phyloP scores from a whole-genome alignment of 306 rosid genomes.

The Calophaca sinica region DNA sequence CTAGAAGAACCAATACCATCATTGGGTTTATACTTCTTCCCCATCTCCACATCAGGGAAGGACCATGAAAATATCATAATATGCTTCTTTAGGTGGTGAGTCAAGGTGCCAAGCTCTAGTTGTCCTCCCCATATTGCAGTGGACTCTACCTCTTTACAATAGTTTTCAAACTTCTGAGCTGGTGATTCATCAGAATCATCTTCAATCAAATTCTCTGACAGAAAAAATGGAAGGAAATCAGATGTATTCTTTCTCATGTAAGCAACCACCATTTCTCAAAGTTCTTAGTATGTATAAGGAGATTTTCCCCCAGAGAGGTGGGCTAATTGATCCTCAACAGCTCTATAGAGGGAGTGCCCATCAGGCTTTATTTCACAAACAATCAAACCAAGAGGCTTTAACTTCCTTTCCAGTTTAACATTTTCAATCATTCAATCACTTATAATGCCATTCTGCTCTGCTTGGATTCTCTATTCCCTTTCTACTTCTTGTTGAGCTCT shows the following conservation, averaged over 20 bases:
- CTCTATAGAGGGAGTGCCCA: conserved; percentile 95
- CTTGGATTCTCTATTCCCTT: conserved; percentile 87
- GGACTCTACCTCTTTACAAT: conserved; percentile 87
- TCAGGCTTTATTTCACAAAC: conserved; percentile 88
- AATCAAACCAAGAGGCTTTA: conserved; percentile 80
- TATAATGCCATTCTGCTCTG: conserved; percentile 73
- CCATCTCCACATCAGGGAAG: conserved; percentile 96
- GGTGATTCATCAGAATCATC: conserved; percentile 60
- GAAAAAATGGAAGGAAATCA: conserved; percentile 81
- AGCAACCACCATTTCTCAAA: conserved; percentile 79
- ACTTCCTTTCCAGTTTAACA: conserved; percentile 76
- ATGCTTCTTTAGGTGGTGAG: conserved; percentile 80
- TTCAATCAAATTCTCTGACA: conserved; percentile 66
- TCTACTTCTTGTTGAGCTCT: conserved; percentile 87
- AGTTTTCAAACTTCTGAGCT: conserved; percentile 70
- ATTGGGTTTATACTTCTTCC: conserved; percentile 77
- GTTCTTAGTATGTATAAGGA: conserved; percentile 74
- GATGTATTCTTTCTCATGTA: conserved; percentile 77
- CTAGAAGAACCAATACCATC: conserved; percentile 43
- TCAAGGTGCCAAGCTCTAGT: conserved; percentile 90
- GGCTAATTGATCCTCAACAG: conserved; percentile 81
- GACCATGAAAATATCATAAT: conserved; percentile 90
- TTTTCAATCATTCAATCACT: conserved; percentile 82
- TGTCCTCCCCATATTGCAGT: conserved; percentile 99
- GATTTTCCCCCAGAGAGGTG: conserved; percentile 63